Evolutionary conservation across 2,329 filamentous ascomycete genomes (phyloP).

Genomic region (Sphaceloma murrayae): DNA sequence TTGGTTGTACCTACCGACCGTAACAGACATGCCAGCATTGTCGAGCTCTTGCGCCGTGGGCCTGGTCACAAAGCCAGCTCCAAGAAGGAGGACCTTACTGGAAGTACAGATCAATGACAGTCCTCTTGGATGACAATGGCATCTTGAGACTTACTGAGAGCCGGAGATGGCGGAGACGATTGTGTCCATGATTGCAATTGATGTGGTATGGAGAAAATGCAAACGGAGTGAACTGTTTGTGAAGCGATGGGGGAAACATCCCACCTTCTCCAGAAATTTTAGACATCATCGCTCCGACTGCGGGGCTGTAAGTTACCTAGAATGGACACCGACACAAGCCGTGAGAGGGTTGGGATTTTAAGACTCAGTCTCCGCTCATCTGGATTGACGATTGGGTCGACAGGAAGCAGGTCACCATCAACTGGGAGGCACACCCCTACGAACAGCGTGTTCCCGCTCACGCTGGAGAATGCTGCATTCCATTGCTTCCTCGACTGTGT

Average conservation of each 20-base stretch:
- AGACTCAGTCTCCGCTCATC: no score
- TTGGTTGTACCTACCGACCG: slow-evolving; percentile 45
- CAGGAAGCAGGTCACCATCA: no score
- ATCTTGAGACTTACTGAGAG: neutral
- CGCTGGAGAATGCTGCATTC: no score
- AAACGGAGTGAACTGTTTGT: neutral
- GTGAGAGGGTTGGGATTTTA: no score
- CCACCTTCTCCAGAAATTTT: slow-evolving; percentile 15
- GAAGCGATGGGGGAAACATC: neutral
- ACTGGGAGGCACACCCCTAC: no score
- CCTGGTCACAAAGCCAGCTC: slow-evolving; percentile 45
- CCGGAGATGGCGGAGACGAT: slow-evolving; percentile 3
- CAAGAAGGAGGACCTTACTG: slow-evolving; percentile 41
- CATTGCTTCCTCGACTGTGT: no score
- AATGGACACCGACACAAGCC: slow-evolving; percentile 2
- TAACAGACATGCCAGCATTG: slow-evolving; percentile 48
- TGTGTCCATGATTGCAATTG: slow-evolving; percentile 7
- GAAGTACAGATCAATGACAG: slow-evolving; percentile 3
- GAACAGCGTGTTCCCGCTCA: no score
- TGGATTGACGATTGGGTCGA: no score
- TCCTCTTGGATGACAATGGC: neutral
- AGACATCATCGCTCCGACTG: slow-evolving; percentile 1
- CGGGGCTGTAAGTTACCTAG: slow-evolving; percentile 6
- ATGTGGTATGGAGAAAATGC: no score
- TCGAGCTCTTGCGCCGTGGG: slow-evolving; percentile 51